Conservation (phyloP, 106 monocot genomes). For the Acanthochlamys bracteata region DNA sequence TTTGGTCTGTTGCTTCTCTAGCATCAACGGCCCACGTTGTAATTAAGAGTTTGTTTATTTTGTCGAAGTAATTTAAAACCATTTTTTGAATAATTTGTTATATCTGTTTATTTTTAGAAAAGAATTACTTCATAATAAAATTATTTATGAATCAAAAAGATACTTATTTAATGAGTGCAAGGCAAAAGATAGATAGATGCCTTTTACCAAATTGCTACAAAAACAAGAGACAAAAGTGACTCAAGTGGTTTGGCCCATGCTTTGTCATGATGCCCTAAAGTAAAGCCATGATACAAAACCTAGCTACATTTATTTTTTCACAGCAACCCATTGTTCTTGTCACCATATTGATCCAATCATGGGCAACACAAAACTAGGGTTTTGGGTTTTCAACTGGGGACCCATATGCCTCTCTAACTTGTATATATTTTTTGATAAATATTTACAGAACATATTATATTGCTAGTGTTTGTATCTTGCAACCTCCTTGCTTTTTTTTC, state of each 20-base stretch:
- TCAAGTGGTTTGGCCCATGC: not conserved
- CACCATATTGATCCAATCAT: not conserved
- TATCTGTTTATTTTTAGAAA: too few species aligned
- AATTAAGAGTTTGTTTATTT: not conserved
- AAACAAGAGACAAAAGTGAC: not conserved
- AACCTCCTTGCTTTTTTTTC: too few species aligned
- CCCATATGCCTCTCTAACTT: too few species aligned
- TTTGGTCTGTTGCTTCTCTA: not conserved
- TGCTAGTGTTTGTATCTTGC: too few species aligned
- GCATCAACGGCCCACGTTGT: not conserved
- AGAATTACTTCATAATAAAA: too few species aligned
- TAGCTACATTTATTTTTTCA: not conserved
- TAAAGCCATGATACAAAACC: not conserved
- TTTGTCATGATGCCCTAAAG: constrained; percentile 1
- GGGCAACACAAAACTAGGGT: not conserved
- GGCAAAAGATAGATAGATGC: not conserved
- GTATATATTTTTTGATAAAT: too few species aligned
- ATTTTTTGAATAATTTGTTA: too few species aligned
- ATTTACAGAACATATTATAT: too few species aligned
- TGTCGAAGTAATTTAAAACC: not conserved
- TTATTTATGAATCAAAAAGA: too few species aligned
- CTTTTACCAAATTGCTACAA: not conserved
- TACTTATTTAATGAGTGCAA: too few species aligned
- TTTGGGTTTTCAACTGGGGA: too few species aligned
- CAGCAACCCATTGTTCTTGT: too few species aligned